Conservation (phyloP, 257 asterid species). For the Lycium ferocissimum region DNA sequence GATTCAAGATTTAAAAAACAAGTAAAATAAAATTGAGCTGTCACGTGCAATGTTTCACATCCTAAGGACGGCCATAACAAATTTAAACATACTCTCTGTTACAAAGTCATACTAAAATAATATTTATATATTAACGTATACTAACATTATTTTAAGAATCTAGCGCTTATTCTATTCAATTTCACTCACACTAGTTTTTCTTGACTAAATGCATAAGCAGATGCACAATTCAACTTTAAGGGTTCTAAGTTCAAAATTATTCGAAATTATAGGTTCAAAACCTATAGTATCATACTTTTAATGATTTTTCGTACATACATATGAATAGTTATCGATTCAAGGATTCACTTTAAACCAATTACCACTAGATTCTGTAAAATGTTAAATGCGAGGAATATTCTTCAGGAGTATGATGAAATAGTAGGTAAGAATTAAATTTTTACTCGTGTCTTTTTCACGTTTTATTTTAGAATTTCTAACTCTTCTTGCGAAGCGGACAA, state of each 20-base stretch:
- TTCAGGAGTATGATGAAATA: not conserved
- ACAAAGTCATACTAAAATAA: too few species aligned
- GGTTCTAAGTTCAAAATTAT: too few species aligned
- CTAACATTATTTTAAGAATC: not conserved
- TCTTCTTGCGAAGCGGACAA: not conserved
- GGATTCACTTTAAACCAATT: not conserved
- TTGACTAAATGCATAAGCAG: too few species aligned
- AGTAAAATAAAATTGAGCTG: not conserved
- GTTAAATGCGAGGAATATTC: too few species aligned
- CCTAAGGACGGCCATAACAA: not conserved
- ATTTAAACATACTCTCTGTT: not conserved
- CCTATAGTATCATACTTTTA: too few species aligned
- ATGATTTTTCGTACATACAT: too few species aligned
- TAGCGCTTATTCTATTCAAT: not conserved
- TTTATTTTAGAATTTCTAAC: not conserved
- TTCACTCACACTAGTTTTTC: not conserved
- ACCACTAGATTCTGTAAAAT: not conserved
- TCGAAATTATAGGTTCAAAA: too few species aligned
- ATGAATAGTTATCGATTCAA: not conserved
- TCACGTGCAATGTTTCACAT: not conserved
- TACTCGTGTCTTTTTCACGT: not conserved
- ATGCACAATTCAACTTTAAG: too few species aligned
- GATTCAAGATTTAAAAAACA: not conserved
- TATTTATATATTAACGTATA: too few species aligned
- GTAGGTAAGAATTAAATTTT: not conserved